These are phyloP conservation scores for Avena atlantica DNA, from an alignment of 176 grass and related monocot species.

Conservation along the genomic window DNA sequence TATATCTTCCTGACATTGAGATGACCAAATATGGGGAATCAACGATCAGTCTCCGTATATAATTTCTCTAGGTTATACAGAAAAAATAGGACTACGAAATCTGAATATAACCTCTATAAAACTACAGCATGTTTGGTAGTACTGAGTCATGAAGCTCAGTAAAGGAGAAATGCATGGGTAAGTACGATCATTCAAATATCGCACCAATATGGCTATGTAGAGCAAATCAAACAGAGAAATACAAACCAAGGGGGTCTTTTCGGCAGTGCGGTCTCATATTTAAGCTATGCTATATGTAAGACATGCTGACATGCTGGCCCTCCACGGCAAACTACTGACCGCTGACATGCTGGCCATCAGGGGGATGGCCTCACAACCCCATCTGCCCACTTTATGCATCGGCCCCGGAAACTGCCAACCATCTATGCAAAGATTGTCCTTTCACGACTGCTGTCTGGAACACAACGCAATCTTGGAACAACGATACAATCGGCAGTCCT, in stretches of 20 bases:
- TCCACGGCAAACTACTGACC: no score
- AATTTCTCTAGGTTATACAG: not conserved
- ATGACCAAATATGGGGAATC: conserved; percentile 1
- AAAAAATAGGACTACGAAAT: not conserved
- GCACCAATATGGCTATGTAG: not conserved
- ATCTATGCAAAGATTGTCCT: no score
- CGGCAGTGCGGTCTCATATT: not conserved
- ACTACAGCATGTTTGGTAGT: not conserved
- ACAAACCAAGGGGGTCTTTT: not conserved
- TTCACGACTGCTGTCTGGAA: no score
- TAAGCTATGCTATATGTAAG: not conserved
- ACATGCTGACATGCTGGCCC: not conserved
- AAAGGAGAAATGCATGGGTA: not conserved
- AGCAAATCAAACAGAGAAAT: not conserved
- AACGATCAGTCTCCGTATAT: not conserved
- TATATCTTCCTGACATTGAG: conserved; percentile 63
- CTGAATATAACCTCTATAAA: not conserved
- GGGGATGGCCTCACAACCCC: no score
- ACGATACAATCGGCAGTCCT: no score
- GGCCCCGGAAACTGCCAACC: no score
- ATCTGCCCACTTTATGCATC: no score
- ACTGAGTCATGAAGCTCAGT: not conserved
- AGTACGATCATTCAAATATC: not conserved
- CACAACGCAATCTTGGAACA: no score
- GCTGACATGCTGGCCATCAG: no score